Evolutionary conservation across 2,329 filamentous ascomycete species (phyloP), one percentile per base, ranked within the genome.

Genomic region (Orbilia javanica): DNA sequence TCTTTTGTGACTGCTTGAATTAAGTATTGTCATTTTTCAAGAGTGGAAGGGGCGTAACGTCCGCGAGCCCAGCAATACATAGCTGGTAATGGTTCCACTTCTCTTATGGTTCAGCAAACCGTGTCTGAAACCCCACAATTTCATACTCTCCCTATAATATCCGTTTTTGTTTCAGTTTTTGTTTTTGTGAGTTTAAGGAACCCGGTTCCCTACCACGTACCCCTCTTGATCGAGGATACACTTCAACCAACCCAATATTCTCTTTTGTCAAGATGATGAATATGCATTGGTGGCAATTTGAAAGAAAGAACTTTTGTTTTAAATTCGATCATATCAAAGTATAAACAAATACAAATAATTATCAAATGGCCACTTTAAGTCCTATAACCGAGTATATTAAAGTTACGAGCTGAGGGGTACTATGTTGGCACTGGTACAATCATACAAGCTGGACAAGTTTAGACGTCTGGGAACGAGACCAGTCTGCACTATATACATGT

Each of bases 1-100:
- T 60, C 34, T 60, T 39, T 60, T 60, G 31, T 60, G 20, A 8
- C 11, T 22, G 42, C 42, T 22, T 39, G 29, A n/a, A 11, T 57
- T 6, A 15, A 57, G 2, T 57, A 22, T 25, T 25, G 39, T 25
- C 11, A 27, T 27, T 27, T 11, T 15, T n/a, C n/a, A n/a, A 10
- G 25, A 53, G 6, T 18, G 4, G 46, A 50, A 46, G 8, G 42
- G n/a, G 5, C 18, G 8, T 7, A 22, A 27, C 5, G 4, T 10
- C 46, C 10, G 1, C 13, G 44, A 48, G 6, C 10, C 13, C 20
- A 3, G 1, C 4, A 50, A 13, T 25, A 48, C 22, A 8, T 25
- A 20, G 2, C 25, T 48, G 42, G 42, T n/a, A n/a, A 13, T 3
- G 36, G 1, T 13, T 15, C 8, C 8, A 13, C 11, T 31, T 15